A percentile compares a stretch with the other conserved stretches of the same genome.
Conservation (phyloP, 2,329 filamentous ascomycete species). For the Epichloe scottii region DNA sequence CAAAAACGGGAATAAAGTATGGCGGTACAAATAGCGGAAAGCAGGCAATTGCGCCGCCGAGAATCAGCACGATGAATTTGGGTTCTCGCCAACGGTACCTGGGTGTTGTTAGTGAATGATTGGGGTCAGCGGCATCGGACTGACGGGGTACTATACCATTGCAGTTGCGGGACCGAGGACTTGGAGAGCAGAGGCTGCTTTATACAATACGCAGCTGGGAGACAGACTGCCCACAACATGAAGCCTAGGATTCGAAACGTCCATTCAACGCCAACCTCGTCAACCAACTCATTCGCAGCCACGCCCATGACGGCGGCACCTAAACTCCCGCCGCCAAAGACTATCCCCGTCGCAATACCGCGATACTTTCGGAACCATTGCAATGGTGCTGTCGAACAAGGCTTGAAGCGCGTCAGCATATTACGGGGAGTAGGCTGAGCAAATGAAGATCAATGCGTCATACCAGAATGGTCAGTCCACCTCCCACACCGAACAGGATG, state of each 20-base stretch:
- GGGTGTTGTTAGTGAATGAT: not conserved
- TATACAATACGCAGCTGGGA: constrained; percentile 15
- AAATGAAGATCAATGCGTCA: not conserved
- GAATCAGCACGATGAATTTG: constrained; percentile 13
- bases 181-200: constrained; percentile 6
- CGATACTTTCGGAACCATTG: constrained; percentile 15
- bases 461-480: constrained; percentile 15
- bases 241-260: constrained; percentile 16
- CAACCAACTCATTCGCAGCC: constrained; percentile 11
- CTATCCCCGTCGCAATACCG: constrained; percentile 16
- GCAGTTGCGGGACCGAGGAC: constrained; percentile 9
- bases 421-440: not conserved
- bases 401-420: constrained; percentile 6
- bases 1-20: constrained; percentile 18
- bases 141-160: constrained; percentile 11
- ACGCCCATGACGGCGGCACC: constrained; percentile 17
- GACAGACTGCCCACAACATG: constrained; percentile 16
- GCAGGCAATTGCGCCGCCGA: constrained; percentile 12
- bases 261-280: constrained; percentile 14
- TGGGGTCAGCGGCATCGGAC: not conserved
- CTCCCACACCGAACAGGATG: constrained; percentile 15
- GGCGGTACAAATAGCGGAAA: constrained; percentile 17
- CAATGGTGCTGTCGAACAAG: constrained; percentile 15
- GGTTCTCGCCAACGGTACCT: constrained; percentile 15
- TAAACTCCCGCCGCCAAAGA: constrained; percentile 16